These are phyloP conservation scores for Knufia petricola DNA, from an alignment of 2,329 filamentous ascomycete species.

Conservation along the genomic window DNA sequence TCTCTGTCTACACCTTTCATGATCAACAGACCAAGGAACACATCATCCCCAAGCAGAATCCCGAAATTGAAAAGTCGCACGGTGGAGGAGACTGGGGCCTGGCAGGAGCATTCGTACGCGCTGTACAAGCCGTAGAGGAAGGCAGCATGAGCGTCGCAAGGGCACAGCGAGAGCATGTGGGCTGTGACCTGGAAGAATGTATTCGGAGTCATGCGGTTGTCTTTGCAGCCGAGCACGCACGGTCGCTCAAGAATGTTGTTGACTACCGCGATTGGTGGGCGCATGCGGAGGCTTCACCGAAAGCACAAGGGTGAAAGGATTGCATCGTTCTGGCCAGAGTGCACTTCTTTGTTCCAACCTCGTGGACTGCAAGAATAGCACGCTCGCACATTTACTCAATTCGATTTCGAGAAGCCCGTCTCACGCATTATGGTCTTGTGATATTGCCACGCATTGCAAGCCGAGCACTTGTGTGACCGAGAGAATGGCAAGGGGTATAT, in stretches of 20 bases:
- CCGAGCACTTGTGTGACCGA: no score
- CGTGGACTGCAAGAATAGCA: no score
- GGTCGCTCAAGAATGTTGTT: constrained; percentile 58
- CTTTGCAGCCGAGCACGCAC: constrained; percentile 85
- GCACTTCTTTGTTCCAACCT: neutral
- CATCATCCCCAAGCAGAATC: constrained; percentile 51
- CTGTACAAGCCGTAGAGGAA: constrained; percentile 70
- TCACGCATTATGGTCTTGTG: no score
- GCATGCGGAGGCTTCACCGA: constrained; percentile 4
- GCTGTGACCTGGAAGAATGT: constrained; percentile 75
- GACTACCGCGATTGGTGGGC: constrained; percentile 67
- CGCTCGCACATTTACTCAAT: no score
- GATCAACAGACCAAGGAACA: constrained; percentile 44
- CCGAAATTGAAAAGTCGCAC: constrained; percentile 48
- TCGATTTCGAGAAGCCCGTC: no score
- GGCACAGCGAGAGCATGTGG: constrained; percentile 67
- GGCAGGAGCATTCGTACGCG: constrained; percentile 70
- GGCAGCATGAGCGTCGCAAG: constrained; percentile 54
- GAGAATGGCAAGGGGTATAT: neutral
- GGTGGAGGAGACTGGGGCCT: constrained; percentile 75
- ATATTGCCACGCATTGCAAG: no score
- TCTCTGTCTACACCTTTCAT: constrained; percentile 64
- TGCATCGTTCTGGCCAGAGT: neutral
- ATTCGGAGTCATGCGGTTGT: constrained; percentile 87
- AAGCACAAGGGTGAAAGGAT: neutral